A percentile compares a stretch with the other conserved stretches of the same genome.
Evolutionary conservation across 1,139 yeast genomes (phyloP).

Genomic region (Kazachstania sp.): DNA sequence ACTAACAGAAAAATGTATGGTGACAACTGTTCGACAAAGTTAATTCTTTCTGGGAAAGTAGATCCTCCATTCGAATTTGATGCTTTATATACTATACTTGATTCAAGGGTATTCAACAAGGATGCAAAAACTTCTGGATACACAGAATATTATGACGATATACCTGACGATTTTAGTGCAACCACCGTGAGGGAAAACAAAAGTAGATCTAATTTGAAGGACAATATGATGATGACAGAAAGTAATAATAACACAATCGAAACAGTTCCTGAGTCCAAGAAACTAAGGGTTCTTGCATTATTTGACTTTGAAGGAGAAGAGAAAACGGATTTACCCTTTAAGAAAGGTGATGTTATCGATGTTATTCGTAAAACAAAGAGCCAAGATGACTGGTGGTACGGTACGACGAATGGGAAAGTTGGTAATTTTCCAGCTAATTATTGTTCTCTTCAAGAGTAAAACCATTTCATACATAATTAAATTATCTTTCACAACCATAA

Average conservation of each 20-base stretch:
- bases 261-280: not conserved
- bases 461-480: not conserved
- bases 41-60: slow-evolving; percentile 71
- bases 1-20: slow-evolving; percentile 95
- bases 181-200: not conserved
- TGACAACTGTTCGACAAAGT: slow-evolving; percentile 70
- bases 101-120: slow-evolving; percentile 68
- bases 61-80: slow-evolving; percentile 89
- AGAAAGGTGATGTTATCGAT: slow-evolving; percentile 90
- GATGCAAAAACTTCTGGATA: slow-evolving; percentile 44
- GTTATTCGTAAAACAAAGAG: slow-evolving; percentile 79
- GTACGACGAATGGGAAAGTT: slow-evolving; percentile 67
- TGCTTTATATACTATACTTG: slow-evolving; percentile 72
- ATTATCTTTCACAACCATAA: not conserved
- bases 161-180: slow-evolving; percentile 26
- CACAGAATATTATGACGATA: slow-evolving; percentile 27
- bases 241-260: not conserved
- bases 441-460: slow-evolving; percentile 34
- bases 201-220: not conserved
- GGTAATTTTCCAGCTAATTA: slow-evolving; percentile 98
- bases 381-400: slow-evolving; percentile 98
- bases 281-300: slow-evolving; percentile 60
- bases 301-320: slow-evolving; percentile 73
- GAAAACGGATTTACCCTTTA: slow-evolving; percentile 81
- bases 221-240: not conserved